Conservation (phyloP, 1,139 yeast genomes). For the Hemisphaericaspora xylanilytica region DNA sequence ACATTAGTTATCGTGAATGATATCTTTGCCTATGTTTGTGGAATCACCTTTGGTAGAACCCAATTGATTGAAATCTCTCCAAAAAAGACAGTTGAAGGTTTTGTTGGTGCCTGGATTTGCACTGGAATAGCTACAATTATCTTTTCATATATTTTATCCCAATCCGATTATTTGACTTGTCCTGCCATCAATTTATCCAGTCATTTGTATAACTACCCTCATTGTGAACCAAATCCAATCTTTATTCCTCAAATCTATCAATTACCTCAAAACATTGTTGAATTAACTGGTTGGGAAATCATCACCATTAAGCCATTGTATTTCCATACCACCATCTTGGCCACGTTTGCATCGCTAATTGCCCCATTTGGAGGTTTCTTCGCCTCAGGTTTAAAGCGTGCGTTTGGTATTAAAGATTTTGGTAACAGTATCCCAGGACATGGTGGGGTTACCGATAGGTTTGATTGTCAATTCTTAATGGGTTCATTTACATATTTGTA, state of each 20-base stretch:
- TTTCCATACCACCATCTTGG: slow-evolving; percentile 79
- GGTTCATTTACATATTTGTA: slow-evolving; percentile 92
- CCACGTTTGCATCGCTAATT: slow-evolving; percentile 92
- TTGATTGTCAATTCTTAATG: slow-evolving; percentile 97
- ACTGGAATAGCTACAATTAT: slow-evolving; percentile 74
- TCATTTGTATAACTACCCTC: slow-evolving; percentile 43
- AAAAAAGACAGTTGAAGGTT: slow-evolving; percentile 96
- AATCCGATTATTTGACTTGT: slow-evolving; percentile 77
- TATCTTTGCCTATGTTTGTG: slow-evolving; percentile 94
- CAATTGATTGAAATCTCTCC: slow-evolving; percentile 93
- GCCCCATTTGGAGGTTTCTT: slow-evolving; percentile 99
- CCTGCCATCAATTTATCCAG: slow-evolving; percentile 73
- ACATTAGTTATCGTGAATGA: slow-evolving; percentile 92
- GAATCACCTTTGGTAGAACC: slow-evolving; percentile 92
- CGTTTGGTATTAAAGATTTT: slow-evolving; percentile 72
- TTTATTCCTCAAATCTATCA: slow-evolving; percentile 76
- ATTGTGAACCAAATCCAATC: slow-evolving; percentile 84
- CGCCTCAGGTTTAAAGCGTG: slow-evolving; percentile 94
- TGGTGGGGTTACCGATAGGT: slow-evolving; percentile 96
- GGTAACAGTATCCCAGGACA: slow-evolving; percentile 64
- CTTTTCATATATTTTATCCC: slow-evolving; percentile 61
- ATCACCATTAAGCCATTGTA: slow-evolving; percentile 80
- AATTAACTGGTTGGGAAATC: slow-evolving; percentile 31
- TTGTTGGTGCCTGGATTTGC: slow-evolving; percentile 96
- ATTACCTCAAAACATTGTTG: slow-evolving; percentile 66